A percentile compares a stretch with the other conserved stretches of the same genome.
Evolutionary conservation across 495 filamentous ascomycete genomes (phyloP).

Genomic region (Arthonia radiata): DNA sequence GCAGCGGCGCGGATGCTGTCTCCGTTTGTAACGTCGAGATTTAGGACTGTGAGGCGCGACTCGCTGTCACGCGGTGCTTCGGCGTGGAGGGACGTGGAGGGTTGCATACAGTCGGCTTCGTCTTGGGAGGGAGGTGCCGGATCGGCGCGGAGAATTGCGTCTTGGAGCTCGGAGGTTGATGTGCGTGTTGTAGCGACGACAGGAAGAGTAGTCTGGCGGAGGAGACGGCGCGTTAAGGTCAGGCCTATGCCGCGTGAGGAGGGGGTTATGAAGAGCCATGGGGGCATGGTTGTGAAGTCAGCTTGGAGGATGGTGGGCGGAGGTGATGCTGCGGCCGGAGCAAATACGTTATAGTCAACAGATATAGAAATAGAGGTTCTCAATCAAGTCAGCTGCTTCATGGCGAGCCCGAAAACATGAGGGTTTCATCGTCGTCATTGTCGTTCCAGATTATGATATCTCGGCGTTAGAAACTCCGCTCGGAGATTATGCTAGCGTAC

Average conservation of each 20-base stretch:
- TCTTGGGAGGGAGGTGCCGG: too few relatives aligned
- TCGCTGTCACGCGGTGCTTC: constrained; percentile 33
- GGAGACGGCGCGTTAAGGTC: constrained; percentile 39
- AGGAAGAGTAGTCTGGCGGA: constrained; percentile 37
- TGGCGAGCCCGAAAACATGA: too few relatives aligned
- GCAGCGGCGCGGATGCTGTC: constrained; percentile 20
- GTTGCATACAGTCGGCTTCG: constrained; percentile 2
- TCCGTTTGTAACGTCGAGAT: constrained; percentile 21
- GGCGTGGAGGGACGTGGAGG: constrained; percentile 23
- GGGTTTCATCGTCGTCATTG: too few relatives aligned
- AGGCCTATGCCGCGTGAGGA: constrained; percentile 54
- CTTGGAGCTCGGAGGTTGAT: constrained; percentile 24
- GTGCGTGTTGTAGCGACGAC: constrained; percentile 47
- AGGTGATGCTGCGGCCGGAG: too few relatives aligned
- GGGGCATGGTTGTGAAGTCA: constrained; percentile 6
- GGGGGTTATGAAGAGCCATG: constrained; percentile 30
- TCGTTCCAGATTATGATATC: too few relatives aligned
- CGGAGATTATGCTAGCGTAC: too few relatives aligned
- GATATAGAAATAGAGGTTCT: too few relatives aligned
- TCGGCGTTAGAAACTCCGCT: too few relatives aligned
- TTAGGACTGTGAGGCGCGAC: constrained; percentile 10
- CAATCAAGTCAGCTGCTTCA: too few relatives aligned
- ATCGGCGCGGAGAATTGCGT: constrained; percentile 22
- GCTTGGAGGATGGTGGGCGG: neutral
- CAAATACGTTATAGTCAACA: too few relatives aligned